A percentile compares a stretch with the other conserved stretches of the same genome.
Conservation (phyloP, 306 rosid genomes). For the Vigna hirtella region DNA sequence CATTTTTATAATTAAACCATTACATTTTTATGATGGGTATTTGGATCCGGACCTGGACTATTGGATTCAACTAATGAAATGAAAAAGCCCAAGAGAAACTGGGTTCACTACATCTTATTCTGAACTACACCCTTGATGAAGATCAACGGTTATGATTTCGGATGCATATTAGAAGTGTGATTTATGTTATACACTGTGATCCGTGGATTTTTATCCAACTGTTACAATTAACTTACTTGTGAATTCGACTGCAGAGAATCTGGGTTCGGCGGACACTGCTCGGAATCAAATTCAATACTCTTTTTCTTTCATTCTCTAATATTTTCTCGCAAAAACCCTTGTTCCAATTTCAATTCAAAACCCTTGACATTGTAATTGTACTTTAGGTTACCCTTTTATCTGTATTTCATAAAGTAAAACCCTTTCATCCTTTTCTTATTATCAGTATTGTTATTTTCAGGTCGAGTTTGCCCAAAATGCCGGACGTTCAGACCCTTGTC, state of each 20-base stretch:
- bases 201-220: neutral
- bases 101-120: neutral
- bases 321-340: neutral
- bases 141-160: neutral
- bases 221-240: neutral
- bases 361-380: conserved; percentile 16
- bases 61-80: too few species aligned
- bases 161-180: neutral
- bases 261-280: neutral
- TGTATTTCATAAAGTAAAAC: neutral
- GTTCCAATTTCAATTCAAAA: neutral
- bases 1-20: too few species aligned
- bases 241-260: neutral
- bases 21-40: too few species aligned
- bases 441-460: conserved; percentile 32
- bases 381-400: conserved; percentile 29
- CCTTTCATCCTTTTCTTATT: too few species aligned
- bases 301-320: neutral
- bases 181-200: neutral
- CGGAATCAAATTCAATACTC: neutral
- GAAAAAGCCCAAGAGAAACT: neutral
- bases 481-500: conserved; percentile 82
- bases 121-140: neutral
- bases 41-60: too few species aligned
- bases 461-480: conserved; percentile 67